Evolutionary conservation across 345 rosid species (phyloP), one percentile per base, ranked within the genome.

Genomic region (Excoecaria cochinchinensis): DNA sequence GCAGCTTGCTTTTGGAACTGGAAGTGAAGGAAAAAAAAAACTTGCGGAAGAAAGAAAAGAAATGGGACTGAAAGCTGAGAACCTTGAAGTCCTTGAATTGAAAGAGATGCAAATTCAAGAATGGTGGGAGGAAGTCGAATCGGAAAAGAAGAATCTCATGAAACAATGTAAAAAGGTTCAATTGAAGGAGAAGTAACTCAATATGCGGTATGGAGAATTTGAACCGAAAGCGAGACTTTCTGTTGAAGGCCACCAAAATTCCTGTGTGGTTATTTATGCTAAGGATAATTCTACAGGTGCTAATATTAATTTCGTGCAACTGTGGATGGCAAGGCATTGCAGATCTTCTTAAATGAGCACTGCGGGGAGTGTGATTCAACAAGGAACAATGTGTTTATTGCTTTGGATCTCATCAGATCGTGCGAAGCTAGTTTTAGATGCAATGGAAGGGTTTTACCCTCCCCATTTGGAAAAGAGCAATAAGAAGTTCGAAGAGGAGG

Each of bases 341-440:
- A 84, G 71, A 61, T 86, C 21, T 81, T 89, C 77, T 80, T 88
- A 69, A 86, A 76, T 72, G 87, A 85, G 78, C 81, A 76, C 69
- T 24, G 83, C 72, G 79, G 73, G 63, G 81, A 80, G 61, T 73
- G 48, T 67, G 79, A 74, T 69, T 73, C 69, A 74, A 66, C 88
- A 66, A 67, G 74, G 47, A 39, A 72, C 8, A 83, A 82, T 64
- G 81, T 89, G 8, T 31, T 39, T 0, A 36, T 6, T 42, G 69
- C 84, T 15, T 69, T 88, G 14, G 69, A 75, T 62, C 31, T 87
- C 86, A 44, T 42, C 81, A 5, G 82, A 89, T 57, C 96, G 93
- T 46, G 88, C 88, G 21, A 85, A 82, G 80, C 86, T 91, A 67
- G 91, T 88, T 69, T 71, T 91, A 59, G 90, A 84, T 83, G 86